A percentile compares a stretch with the other conserved stretches of the same genome.
Evolutionary conservation across 495 filamentous ascomycete genomes (phyloP).

Genomic region (Bombardia bombarda): DNA sequence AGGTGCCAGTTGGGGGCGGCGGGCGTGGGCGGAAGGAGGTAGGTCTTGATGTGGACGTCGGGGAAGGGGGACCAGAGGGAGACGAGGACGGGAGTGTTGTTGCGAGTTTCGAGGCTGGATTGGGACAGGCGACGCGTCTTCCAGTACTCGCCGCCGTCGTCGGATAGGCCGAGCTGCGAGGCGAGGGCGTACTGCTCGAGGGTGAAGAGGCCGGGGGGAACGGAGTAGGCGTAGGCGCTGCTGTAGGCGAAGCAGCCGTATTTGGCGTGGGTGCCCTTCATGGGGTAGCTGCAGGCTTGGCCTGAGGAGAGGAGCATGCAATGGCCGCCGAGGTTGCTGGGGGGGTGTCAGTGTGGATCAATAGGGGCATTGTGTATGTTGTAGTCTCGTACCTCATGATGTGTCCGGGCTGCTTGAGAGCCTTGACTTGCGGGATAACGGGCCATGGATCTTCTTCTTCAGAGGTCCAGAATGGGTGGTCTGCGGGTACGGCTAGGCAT

Average conservation of each 20-base stretch:
- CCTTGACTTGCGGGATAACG: slow-evolving; percentile 44
- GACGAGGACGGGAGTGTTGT: slow-evolving; percentile 46
- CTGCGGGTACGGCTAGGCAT: slow-evolving; percentile 55
- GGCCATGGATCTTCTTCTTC: slow-evolving; percentile 52
- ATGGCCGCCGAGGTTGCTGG: slow-evolving; percentile 50
- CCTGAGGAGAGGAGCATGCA: slow-evolving; percentile 67
- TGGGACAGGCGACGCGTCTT: slow-evolving; percentile 57
- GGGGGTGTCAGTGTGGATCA: not conserved
- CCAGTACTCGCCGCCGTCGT: slow-evolving; percentile 74
- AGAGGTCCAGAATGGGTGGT: slow-evolving; percentile 69
- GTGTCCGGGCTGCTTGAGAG: slow-evolving; percentile 59
- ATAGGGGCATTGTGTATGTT: not conserved
- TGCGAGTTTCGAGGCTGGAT: slow-evolving; percentile 46
- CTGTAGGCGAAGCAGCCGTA: slow-evolving; percentile 75
- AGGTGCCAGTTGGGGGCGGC: slow-evolving; percentile 59
- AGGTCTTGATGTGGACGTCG: slow-evolving; percentile 57
- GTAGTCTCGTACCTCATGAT: slow-evolving; percentile 43
- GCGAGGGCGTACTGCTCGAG: slow-evolving; percentile 70
- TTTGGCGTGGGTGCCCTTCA: slow-evolving; percentile 73
- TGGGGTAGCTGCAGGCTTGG: slow-evolving; percentile 70
- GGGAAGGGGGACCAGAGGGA: slow-evolving; percentile 60
- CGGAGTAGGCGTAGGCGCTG: slow-evolving; percentile 65
- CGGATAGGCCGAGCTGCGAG: slow-evolving; percentile 64
- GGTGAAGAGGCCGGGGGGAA: slow-evolving; percentile 65
- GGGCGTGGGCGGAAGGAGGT: slow-evolving; percentile 50